Evolutionary conservation across 83 land plant genomes (phyloP).

Genomic region (Diphasiastrum complanatum): DNA sequence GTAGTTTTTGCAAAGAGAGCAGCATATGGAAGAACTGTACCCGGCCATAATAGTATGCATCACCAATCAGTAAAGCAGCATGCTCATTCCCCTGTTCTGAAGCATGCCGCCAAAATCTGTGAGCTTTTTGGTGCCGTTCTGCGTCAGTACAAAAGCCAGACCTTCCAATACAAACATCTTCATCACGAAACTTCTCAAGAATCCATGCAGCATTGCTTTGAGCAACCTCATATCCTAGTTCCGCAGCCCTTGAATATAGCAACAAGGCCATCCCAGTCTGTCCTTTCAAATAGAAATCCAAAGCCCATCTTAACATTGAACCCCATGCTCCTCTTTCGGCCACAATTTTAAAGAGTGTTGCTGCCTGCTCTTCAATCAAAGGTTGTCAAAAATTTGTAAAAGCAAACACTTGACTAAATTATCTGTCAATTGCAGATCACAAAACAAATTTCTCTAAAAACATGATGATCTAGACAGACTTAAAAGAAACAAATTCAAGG

Average conservation of each 20-base stretch:
- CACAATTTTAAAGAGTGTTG: conserved; percentile 69
- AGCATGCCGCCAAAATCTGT: conserved; percentile 95
- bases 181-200: conserved; percentile 76
- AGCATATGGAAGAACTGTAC: conserved; percentile 31
- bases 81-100: conserved; percentile 99
- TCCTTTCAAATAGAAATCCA: conserved; percentile 85
- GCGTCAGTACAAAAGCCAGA: conserved; percentile 75
- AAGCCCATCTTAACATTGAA: conserved; percentile 80
- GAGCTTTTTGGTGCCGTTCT: conserved; percentile 83
- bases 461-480: no score
- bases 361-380: conserved; percentile 81
- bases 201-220: conserved; percentile 99
- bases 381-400: no score
- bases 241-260: conserved; percentile 87
- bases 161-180: conserved; percentile 77
- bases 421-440: no score
- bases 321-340: conserved; percentile 99
- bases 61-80: conserved; percentile 95
- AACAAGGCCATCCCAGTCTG: conserved; percentile 69
- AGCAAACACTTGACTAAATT: no score
- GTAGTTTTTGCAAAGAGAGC: neutral
- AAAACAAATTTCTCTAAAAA: no score
- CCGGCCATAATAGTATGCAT: conserved; percentile 98
- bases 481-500: no score
- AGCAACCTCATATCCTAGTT: conserved; percentile 93